A percentile compares a stretch with the other conserved stretches of the same genome.
These are phyloP conservation scores for Hysterium pulicare DNA, from an alignment of 2,329 filamentous ascomycete genomes.

Conservation along the genomic window DNA sequence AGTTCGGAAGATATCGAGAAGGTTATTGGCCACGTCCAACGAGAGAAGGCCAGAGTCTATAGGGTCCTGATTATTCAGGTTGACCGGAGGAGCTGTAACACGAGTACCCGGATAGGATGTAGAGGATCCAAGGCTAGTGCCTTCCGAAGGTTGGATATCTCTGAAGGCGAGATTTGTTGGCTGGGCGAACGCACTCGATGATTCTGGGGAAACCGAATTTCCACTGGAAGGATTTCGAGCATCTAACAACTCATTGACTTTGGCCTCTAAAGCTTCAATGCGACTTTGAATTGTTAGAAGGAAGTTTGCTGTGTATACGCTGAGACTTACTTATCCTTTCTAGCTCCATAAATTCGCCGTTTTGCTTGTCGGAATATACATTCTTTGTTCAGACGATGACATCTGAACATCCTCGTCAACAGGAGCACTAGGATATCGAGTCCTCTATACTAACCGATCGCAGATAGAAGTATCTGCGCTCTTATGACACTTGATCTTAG, in stretches of 20 bases:
- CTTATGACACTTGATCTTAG: conserved; percentile 31
- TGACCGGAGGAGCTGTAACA: conserved; percentile 1
- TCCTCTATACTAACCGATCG: conserved; percentile 17
- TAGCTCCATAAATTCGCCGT: conserved; percentile 32
- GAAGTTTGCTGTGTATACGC: not conserved
- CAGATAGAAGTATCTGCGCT: conserved; percentile 24
- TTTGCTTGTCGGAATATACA: conserved; percentile 36
- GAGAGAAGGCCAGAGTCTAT: conserved; percentile 27
- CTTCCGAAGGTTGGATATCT: conserved; percentile 13
- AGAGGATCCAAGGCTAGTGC: conserved; percentile 11
- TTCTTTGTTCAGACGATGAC: conserved; percentile 34
- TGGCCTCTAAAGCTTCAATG: conserved; percentile 38
- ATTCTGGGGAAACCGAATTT: not conserved
- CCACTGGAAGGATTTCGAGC: conserved; percentile 9
- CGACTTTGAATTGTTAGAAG: conserved; percentile 15
- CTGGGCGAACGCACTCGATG: conserved; percentile 14
- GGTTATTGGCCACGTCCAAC: conserved; percentile 21
- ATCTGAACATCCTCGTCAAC: conserved; percentile 18
- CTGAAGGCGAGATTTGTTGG: not conserved
- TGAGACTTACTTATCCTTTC: conserved; percentile 32
- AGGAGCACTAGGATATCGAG: not conserved
- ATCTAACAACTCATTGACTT: conserved; percentile 27
- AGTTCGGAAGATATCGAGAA: conserved; percentile 31
- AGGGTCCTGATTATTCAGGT: conserved; percentile 16
- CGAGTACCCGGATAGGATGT: too few species aligned